A percentile compares a stretch with the other conserved stretches of the same genome.
These are phyloP conservation scores for Chrysochromulina tobinii DNA, from an alignment of 78 protist species.

Conservation along the genomic window DNA sequence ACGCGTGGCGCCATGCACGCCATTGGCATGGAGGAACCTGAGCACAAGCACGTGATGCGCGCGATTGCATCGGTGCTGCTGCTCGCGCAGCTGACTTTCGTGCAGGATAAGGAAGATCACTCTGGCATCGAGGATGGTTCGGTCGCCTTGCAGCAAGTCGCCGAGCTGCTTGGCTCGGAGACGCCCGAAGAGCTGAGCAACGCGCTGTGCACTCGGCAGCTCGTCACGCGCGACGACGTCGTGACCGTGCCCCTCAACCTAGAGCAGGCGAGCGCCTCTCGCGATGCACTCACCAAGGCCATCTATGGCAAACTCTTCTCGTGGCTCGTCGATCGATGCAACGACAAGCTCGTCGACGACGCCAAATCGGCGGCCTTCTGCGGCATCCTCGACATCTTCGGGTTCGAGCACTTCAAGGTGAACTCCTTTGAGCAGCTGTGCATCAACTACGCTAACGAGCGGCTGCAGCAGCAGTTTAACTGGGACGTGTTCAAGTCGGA, in stretches of 20 bases:
- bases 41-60: constrained; percentile 60
- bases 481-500: not conserved
- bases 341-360: not conserved
- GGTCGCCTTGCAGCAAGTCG: not conserved
- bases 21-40: constrained; percentile 45
- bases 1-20: not conserved
- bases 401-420: constrained; percentile 89
- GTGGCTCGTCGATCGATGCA: constrained; percentile 67
- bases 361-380: not conserved
- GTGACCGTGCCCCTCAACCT: constrained; percentile 34
- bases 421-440: constrained; percentile 93
- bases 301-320: constrained; percentile 90
- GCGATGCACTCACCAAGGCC: constrained; percentile 90
- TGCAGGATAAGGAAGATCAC: constrained; percentile 16
- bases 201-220: constrained; percentile 21
- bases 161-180: not conserved
- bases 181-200: not conserved
- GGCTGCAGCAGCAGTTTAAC: constrained; percentile 67
- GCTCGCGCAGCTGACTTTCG: constrained; percentile 79
- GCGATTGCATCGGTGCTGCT: constrained; percentile 82
- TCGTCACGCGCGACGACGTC: constrained; percentile 19
- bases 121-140: not conserved
- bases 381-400: constrained; percentile 92
- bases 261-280: constrained; percentile 60
- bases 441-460: constrained; percentile 91